phyloP scores from a whole-genome alignment of 352 stramenopile genomes.

The Pythium biforme region DNA sequence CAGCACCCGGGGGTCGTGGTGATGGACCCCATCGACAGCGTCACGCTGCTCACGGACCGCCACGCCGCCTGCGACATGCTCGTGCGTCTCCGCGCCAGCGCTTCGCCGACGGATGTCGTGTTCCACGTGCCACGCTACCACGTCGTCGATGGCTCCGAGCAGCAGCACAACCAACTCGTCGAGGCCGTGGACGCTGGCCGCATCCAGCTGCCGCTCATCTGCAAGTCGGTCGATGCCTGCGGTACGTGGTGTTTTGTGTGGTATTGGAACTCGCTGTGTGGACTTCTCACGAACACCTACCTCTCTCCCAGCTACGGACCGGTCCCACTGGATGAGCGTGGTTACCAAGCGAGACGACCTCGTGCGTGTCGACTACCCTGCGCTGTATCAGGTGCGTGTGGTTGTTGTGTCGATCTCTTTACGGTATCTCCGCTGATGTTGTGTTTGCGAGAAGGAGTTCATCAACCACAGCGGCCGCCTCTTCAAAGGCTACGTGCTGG shows the following conservation, averaged over 20 bases:
- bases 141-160: slow-evolving; percentile 32
- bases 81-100: slow-evolving; percentile 14
- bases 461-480: slow-evolving; percentile 77
- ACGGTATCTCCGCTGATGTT: not conserved
- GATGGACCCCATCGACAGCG: slow-evolving; percentile 69
- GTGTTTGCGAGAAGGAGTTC: slow-evolving; percentile 50
- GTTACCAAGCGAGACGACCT: slow-evolving; percentile 67
- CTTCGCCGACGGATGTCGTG: slow-evolving; percentile 2
- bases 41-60: slow-evolving; percentile 70
- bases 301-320: slow-evolving; percentile 51
- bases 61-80: slow-evolving; percentile 60
- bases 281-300: not conserved
- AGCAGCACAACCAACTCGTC: slow-evolving; percentile 39
- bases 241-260: slow-evolving; percentile 36
- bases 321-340: slow-evolving; percentile 84
- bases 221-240: slow-evolving; percentile 82
- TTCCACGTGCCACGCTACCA: slow-evolving; percentile 61
- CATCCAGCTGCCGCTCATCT: slow-evolving; percentile 67
- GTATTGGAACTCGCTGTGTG: not conserved
- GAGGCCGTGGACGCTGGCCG: slow-evolving; percentile 36
- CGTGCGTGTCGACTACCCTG: slow-evolving; percentile 47
- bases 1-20: slow-evolving; percentile 49
- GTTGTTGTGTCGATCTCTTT: too few species aligned
- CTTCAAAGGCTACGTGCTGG: slow-evolving; percentile 85
- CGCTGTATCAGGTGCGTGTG: slow-evolving; percentile 62